Evolutionary conservation across 1,139 yeast species (phyloP), one percentile per base, ranked within the genome.

Genomic region (Trichomonascaceae sp.): DNA sequence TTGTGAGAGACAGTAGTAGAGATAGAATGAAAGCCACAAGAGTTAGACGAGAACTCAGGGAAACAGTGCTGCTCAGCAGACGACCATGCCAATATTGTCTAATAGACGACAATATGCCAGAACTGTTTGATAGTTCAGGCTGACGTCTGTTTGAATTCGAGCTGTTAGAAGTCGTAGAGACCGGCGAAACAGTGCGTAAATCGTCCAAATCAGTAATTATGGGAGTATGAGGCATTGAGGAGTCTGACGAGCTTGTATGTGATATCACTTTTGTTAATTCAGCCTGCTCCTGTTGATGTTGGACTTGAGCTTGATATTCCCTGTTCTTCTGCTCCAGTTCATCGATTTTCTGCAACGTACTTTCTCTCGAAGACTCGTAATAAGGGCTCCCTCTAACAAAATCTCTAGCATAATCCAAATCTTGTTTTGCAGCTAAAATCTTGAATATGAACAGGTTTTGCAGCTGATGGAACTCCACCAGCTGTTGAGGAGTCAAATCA

Each of bases 341-440:
- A 17, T 55, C 50, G 19, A 59, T 49, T 48, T 58, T 53, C 20
- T 44, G 48, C n/a, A 45, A 30, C 46, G 53, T 50, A 20, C 51
- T 49, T 41, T 57, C 58, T 19, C 50, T 49, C n/a, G 50, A 22
- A n/a, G 45, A 20, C 24, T 51, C 58, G 39, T 55, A 60, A 22
- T 51, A 51, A 4, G 56, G 44, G 41, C 56, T 59, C 13, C 48
- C 41, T 30, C 51, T 47, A 15, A 61, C 53, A 36, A 63, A 55
- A 51, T 62, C 64, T 3, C 56, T 52, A 12, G 67, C 65, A 46
- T 59, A 61, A 6, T 60, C 65, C 46, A 58, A 61, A 36, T 64
- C 64, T 17, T 53, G 50, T 12, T 57, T 46, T 15, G 52, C 46
- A 1, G 66, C 63, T 12, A 64, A 56, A 3, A 63, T 55, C 43